Evolutionary conservation across 805 yeast species (phyloP), one percentile per base, ranked within the genome.

Genomic region (Nakazawaea pomicola): DNA sequence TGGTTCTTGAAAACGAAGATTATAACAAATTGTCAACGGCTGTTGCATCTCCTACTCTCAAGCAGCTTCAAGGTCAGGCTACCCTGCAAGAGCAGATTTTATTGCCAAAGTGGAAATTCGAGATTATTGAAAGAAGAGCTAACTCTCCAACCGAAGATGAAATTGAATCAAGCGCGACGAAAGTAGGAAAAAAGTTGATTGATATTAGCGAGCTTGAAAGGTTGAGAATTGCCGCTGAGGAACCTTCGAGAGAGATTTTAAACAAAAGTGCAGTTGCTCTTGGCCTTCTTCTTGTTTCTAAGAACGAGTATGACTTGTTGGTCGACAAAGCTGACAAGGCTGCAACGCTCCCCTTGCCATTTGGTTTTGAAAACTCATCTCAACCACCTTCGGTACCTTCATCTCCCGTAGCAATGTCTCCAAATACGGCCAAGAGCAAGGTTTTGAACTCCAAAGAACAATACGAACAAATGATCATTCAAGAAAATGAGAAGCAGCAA

Each of bases 361-460:
- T 8, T 7, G 10, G 25, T 8, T 23, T 23, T 23, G 7, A 23
- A 19, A 18, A 5, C 10, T 20, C 25, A 12, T 30, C 24, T 19
- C 46, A 40, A 33, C 19, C 45, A 15, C 12, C 31, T 14, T 30
- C 43, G 3, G 27, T 44, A 11, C 34, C 42, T 6, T 27, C 46
- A 8, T 36, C 47, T 1, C 45, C 50, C 14, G 18, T 49, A 12
- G 14, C 35, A 2, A 35, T 43, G 6, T 29, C 24, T 23, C 10
- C 10, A 10, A 10, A 10, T 8, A 23, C 25, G n/a, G 12, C 36
- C 9, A 40, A 30, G 29, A 40, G 37, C 2, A 63, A 60, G 40
- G 64, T 62, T 31, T 45, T 56, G 19, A 60, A 58, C 3, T 60
- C 58, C 7, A 61, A 62, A 42, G 61, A 60, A 15, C 60, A 52